Conservation (phyloP, 129 eudicot species). For the Rutidosis leptorrhynchoides region DNA sequence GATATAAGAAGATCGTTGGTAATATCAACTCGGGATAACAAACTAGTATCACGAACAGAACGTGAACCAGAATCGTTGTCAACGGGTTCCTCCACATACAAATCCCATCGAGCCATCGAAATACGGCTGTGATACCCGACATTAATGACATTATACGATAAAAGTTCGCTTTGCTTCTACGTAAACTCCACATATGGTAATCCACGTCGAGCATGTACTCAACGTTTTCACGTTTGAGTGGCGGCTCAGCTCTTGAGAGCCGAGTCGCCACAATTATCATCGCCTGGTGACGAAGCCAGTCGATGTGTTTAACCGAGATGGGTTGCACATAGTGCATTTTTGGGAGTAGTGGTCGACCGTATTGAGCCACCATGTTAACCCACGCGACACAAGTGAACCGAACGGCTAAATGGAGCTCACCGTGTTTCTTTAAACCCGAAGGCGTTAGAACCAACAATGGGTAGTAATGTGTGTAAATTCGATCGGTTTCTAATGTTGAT, state of each 20-base stretch:
- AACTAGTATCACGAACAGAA: conserved; percentile 68
- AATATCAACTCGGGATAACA: conserved; percentile 86
- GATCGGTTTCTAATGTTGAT: conserved; percentile 73
- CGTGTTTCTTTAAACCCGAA: conserved; percentile 70
- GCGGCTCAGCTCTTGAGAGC: conserved; percentile 82
- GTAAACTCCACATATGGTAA: conserved; percentile 71
- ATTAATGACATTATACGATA: conserved; percentile 67
- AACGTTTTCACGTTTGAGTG: conserved; percentile 65
- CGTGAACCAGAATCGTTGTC: conserved; percentile 72
- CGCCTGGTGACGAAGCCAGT: conserved; percentile 93
- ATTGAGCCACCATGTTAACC: conserved; percentile 79
- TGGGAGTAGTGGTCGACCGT: conserved; percentile 85
- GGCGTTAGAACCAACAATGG: conserved; percentile 71
- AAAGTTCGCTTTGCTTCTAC: conserved; percentile 91
- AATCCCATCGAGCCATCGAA: conserved; percentile 61
- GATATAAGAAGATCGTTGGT: conserved; percentile 82
- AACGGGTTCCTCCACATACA: conserved; percentile 76
- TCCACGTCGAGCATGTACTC: conserved; percentile 93
- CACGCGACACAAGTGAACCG: conserved; percentile 85
- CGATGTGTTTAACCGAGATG: conserved; percentile 72
- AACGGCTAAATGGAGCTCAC: conserved; percentile 80
- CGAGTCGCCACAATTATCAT: conserved; percentile 65
- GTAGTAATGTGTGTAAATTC: conserved; percentile 67
- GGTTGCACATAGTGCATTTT: conserved; percentile 92
- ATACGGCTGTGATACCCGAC: conserved; percentile 50